Base-by-base conservation (phyloP, 352 stramenopile species). In the Phytophthora nicotianae region DNA sequence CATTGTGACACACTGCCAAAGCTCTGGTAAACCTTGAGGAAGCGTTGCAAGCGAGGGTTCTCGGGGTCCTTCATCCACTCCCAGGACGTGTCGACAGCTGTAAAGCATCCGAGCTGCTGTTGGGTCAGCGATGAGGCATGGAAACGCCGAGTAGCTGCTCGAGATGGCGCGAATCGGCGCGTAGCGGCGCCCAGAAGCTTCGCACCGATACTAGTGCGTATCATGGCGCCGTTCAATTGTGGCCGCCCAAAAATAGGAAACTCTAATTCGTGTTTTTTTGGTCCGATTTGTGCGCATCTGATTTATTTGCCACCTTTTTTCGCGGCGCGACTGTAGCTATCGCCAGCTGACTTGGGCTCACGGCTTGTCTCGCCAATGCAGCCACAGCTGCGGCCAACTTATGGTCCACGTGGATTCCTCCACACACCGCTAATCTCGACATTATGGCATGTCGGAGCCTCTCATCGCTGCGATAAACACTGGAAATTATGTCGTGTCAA, bases 1-100 rank as follows among this genome's bases (percentile, higher is more conserved):
- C 14, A 56, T 3, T 19, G 14, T 17, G 21, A 41, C 17, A 11
- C 29, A 58, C 26, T 49, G 50, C 14, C 26, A 50, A 50, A 29
- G 19, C 38, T 35, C 13, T 10, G 10, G 6, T 41, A 46, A 54
- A 89, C 82, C 78, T 90, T 68, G 49, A 92, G 65, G 54, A 90
- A 86, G 8, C 78, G 75, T 27, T 82, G 65, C 51, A 92, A 37
- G 2, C 75, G 70, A n/a, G 75, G 70, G 45, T 83, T 64, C 1
- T 65, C 50, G 0, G 62, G 77, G 20, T 81, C 56, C 35, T 81
- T 84, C 35, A 91, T 70, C 83, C 83, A 91, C 9, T 78, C 65
- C 65, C 67, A 77, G 13, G 65, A 69, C 38, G 54, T 58, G 20
- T 71, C 65, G 0, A 46, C 43, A 38, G 42, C 52, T 17, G 37